Conservation (phyloP, 768 basidiomycete species). For the Kwoniella sp. region DNA sequence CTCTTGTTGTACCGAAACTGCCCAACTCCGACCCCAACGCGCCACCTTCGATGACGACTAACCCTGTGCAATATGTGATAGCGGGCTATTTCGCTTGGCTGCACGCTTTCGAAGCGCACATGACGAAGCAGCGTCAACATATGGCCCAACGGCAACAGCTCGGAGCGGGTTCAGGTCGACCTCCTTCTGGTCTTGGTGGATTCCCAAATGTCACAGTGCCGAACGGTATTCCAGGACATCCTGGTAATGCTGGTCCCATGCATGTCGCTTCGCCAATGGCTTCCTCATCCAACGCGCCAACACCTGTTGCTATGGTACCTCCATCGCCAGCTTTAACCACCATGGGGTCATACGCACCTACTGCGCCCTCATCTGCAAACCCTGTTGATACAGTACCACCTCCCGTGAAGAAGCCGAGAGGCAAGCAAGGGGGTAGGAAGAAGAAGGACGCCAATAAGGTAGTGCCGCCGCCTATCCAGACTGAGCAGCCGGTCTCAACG, state of each 20-base stretch:
- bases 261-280: background rate
- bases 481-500: slow-evolving; percentile 5
- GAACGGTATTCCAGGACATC: slow-evolving; percentile 7
- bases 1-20: slow-evolving; percentile 27
- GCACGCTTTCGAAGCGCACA: slow-evolving; percentile 41
- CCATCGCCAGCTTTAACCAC: slow-evolving; percentile 8
- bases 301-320: slow-evolving; percentile 13
- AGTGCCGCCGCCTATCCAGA: slow-evolving; percentile 20
- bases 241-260: background rate
- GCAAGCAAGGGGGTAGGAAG: slow-evolving; percentile 2
- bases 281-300: background rate
- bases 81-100: slow-evolving; percentile 37
- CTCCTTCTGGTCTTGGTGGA: slow-evolving; percentile 5
- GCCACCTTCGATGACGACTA: slow-evolving; percentile 20
- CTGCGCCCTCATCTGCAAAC: background rate
- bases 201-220: background rate
- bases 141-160: slow-evolving; percentile 15
- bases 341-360: slow-evolving; percentile 4
- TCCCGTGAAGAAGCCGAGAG: slow-evolving; percentile 2
- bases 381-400: background rate
- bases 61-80: slow-evolving; percentile 37
- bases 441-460: slow-evolving; percentile 5
- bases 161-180: slow-evolving; percentile 22
- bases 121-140: slow-evolving; percentile 26
- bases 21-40: slow-evolving; percentile 15